phyloP scores from a whole-genome alignment of 257 asterid genomes.

The Petrea volubilis region DNA sequence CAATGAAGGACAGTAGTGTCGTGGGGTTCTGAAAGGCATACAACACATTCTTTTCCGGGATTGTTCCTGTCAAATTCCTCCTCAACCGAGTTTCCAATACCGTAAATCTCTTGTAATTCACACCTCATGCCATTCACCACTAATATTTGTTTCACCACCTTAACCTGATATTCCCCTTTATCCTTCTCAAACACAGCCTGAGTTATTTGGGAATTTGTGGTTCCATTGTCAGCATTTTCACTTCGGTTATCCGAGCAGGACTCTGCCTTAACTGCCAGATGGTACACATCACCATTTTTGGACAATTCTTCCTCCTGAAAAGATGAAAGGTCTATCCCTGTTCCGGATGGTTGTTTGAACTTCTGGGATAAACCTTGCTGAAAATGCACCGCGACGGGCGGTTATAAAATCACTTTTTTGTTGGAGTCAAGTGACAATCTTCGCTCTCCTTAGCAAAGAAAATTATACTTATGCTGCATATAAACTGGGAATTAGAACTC shows the following conservation, averaged over 20 bases:
- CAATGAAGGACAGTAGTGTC: conserved; percentile 96
- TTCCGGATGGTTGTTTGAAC: conserved; percentile 65
- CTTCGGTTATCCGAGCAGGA: conserved; percentile 42
- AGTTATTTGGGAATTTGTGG: conserved; percentile 76
- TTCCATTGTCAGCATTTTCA: conserved; percentile 36
- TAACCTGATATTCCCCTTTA: conserved; percentile 67
- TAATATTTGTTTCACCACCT: conserved; percentile 80
- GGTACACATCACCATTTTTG: conserved; percentile 53
- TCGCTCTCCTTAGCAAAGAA: conserved; percentile 83
- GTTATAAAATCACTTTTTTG: conserved; percentile 53
- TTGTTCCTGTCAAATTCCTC: conserved; percentile 70
- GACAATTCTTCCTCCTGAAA: conserved; percentile 48
- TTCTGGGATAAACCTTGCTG: conserved; percentile 69
- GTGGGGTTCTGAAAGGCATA: conserved; percentile 87
- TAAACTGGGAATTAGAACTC: conserved; percentile 4
- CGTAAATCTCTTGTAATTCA: conserved; percentile 85
- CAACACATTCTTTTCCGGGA: conserved; percentile 88
- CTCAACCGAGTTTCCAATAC: conserved; percentile 77
- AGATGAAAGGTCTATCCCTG: conserved; percentile 52
- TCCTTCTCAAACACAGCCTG: conserved; percentile 84
- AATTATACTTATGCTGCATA: conserved; percentile 63
- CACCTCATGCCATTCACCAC: conserved; percentile 86
- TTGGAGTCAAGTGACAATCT: conserved; percentile 54
- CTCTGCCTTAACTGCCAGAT: conserved; percentile 73
- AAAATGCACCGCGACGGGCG: conserved; percentile 55